Percentiles rank a stretch among this genome's conserved stretches.
phyloP scores from a whole-genome alignment of 1,284 basidiomycete species.

The Hypsizygus ulmarius region DNA sequence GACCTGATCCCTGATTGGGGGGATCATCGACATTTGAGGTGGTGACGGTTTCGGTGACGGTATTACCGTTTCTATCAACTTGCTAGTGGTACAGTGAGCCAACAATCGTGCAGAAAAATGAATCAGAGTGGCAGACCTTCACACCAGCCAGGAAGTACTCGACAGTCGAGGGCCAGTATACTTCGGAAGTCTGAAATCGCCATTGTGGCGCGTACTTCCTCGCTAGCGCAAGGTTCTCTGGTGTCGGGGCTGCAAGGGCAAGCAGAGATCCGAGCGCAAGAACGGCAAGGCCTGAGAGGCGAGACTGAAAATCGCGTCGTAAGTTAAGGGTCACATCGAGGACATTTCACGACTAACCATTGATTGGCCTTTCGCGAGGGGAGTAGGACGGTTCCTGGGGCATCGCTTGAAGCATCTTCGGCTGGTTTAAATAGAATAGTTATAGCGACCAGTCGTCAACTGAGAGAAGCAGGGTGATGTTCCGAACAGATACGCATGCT shows the following conservation, averaged over 20 bases:
- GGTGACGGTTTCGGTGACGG: conserved; percentile 12
- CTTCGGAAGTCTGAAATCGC: conserved; percentile 16
- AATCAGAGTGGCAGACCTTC: conserved; percentile 13
- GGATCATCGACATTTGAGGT: conserved; percentile 12
- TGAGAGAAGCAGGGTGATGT: background rate
- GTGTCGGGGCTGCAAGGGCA: conserved; percentile 13
- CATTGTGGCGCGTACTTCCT: conserved; percentile 19
- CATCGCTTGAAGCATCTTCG: too few species aligned
- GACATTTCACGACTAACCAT: conserved; percentile 4
- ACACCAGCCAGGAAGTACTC: conserved; percentile 19
- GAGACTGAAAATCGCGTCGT: conserved; percentile 3
- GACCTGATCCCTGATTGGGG: conserved; percentile 12
- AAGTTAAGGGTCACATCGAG: background rate
- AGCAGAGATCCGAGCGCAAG: conserved; percentile 6
- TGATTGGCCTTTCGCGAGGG: background rate
- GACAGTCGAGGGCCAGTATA: conserved; percentile 19
- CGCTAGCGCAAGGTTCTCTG: conserved; percentile 15
- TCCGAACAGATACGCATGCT: background rate
- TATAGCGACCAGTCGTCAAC: background rate
- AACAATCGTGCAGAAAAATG: background rate
- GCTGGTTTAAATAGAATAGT: too few species aligned
- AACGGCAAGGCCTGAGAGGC: conserved; percentile 4
- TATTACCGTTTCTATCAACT: conserved; percentile 15
- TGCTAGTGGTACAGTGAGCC: conserved; percentile 5
- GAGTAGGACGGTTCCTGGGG: too few species aligned